These are phyloP conservation scores for Termitomyces sp. DNA, from an alignment of 1,284 basidiomycete genomes.

Conservation along the genomic window DNA sequence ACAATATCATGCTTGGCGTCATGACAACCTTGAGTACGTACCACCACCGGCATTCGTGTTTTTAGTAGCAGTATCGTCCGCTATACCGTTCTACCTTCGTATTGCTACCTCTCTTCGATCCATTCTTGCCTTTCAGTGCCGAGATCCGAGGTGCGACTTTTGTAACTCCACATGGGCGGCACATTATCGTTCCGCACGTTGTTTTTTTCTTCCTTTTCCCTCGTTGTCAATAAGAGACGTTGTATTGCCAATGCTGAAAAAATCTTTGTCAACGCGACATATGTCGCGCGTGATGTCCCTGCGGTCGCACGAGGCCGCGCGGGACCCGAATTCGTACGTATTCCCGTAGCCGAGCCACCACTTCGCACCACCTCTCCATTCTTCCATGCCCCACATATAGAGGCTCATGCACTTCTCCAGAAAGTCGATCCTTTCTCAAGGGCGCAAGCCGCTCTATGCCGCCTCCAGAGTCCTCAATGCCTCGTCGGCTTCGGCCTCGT, in stretches of 20 bases:
- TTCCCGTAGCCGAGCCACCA: constrained; percentile 9
- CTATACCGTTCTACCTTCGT: neutral
- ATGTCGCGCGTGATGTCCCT: constrained; percentile 6
- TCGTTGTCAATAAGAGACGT: neutral
- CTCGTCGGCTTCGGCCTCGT: constrained; percentile 48
- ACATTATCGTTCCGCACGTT: neutral
- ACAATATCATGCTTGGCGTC: neutral
- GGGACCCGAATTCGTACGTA: constrained; percentile 16
- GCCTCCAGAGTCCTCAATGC: constrained; percentile 49
- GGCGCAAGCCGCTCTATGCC: constrained; percentile 45
- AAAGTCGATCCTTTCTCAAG: constrained; percentile 40
- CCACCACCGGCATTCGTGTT: neutral
- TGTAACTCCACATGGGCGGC: neutral
- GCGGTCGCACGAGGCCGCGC: constrained; percentile 11
- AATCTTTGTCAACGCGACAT: neutral
- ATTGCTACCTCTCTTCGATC: neutral
- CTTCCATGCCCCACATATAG: constrained; percentile 12
- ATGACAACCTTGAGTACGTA: neutral
- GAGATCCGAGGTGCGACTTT: constrained; percentile 1
- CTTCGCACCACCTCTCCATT: constrained; percentile 2
- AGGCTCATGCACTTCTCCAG: constrained; percentile 40
- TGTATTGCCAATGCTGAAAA: constrained; percentile 4
- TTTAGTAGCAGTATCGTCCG: neutral
- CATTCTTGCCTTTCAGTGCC: neutral
- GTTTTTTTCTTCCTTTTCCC: neutral